Percentiles rank a stretch among this genome's conserved stretches.
Conservation (phyloP, 2,329 filamentous ascomycete species). For the Myriosclerotinia duriaeana region DNA sequence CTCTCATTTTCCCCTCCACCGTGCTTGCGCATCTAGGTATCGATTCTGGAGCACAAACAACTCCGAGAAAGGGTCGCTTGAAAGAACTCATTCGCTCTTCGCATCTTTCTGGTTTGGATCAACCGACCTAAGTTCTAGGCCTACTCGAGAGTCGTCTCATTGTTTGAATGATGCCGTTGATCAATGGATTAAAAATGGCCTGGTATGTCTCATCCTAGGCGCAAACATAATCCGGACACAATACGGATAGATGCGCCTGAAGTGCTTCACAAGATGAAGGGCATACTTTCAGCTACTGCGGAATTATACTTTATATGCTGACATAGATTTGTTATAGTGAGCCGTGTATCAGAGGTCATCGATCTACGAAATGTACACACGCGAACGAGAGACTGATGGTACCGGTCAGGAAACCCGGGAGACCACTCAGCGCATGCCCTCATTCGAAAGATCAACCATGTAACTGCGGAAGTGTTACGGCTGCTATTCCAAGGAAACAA, state of each 20-base stretch:
- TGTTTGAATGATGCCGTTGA: constrained; percentile 57
- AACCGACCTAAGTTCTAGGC: constrained; percentile 28
- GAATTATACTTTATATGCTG: constrained; percentile 24
- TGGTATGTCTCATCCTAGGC: constrained; percentile 53
- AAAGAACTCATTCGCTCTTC: constrained; percentile 31
- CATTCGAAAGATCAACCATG: constrained; percentile 54
- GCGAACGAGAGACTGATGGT: constrained; percentile 66
- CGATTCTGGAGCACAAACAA: constrained; percentile 21
- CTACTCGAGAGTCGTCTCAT: constrained; percentile 3
- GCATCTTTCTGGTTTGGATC: constrained; percentile 25
- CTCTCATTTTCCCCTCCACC: constrained; percentile 10
- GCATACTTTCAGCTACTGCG: not conserved
- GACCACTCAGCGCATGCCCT: constrained; percentile 68
- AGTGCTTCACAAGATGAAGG: not conserved
- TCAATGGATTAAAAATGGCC: constrained; percentile 71
- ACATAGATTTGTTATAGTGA: constrained; percentile 49
- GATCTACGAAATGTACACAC: constrained; percentile 73
- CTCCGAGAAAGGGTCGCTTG: constrained; percentile 24
- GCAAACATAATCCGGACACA: not conserved
- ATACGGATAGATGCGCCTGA: not conserved
- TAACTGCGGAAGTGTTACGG: constrained; percentile 63
- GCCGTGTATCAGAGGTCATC: constrained; percentile 73
- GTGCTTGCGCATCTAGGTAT: constrained; percentile 27
- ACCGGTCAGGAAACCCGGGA: constrained; percentile 69
- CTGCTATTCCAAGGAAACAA: constrained; percentile 59